These are phyloP conservation scores for Trifolium subterraneum DNA, from an alignment of 306 rosid genomes.

Conservation along the genomic window DNA sequence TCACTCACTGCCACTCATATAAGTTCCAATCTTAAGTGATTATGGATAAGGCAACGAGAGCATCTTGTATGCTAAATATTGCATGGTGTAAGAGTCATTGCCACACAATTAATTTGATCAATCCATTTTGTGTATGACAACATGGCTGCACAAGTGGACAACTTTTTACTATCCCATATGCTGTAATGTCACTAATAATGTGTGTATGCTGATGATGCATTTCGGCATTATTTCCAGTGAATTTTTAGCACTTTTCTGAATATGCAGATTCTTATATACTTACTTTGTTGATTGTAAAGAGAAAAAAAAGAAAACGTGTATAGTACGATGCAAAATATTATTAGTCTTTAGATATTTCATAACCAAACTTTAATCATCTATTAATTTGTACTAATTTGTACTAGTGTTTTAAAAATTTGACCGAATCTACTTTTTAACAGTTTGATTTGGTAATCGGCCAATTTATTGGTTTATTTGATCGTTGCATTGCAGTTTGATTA, in stretches of 20 bases:
- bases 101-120: constrained; percentile 14
- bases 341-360: background rate
- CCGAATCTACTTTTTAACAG: background rate
- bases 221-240: background rate
- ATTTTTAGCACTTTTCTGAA: background rate
- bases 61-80: background rate
- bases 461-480: no score
- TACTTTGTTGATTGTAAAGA: background rate
- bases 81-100: constrained; percentile 31
- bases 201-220: constrained; percentile 24
- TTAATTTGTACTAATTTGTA: background rate
- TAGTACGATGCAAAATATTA: background rate
- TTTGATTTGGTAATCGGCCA: no score
- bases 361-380: background rate
- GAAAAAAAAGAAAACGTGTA: background rate
- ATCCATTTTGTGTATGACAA: constrained; percentile 25
- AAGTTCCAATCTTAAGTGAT: constrained; percentile 1
- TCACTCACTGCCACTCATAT: background rate
- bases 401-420: background rate
- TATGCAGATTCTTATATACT: background rate
- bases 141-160: constrained; percentile 36
- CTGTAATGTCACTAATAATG: background rate
- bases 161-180: constrained; percentile 34
- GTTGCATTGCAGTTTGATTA: background rate
- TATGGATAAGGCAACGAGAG: constrained; percentile 18